Evolutionary conservation across 2,329 filamentous ascomycete genomes (phyloP).

Genomic region (Phoma sp.): DNA sequence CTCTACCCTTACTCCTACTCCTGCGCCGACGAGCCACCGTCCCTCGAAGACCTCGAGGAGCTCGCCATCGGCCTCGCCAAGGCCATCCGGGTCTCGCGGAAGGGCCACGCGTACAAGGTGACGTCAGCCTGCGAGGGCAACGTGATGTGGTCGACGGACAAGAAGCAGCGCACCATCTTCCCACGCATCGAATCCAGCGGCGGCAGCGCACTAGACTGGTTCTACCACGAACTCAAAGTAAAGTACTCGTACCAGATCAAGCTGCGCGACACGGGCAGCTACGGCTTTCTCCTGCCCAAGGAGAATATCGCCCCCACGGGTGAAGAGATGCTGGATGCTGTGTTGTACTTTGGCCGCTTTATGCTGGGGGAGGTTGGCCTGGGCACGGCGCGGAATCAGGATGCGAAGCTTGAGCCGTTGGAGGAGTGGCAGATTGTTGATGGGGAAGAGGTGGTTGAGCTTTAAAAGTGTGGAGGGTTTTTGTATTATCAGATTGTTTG

Average conservation of each 20-base stretch:
- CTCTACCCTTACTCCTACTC: conserved; percentile 91
- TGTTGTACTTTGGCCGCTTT: conserved; percentile 85
- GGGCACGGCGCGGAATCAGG: conserved; percentile 7
- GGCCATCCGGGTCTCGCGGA: conserved; percentile 81
- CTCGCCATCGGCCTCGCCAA: conserved; percentile 87
- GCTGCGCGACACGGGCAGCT: conserved; percentile 88
- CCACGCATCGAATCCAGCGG: conserved; percentile 75
- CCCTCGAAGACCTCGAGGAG: conserved; percentile 90
- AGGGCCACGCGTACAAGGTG: conserved; percentile 71
- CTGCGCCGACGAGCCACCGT: conserved; percentile 79
- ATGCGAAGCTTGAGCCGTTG: background rate
- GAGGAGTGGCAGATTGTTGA: background rate
- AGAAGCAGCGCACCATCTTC: conserved; percentile 45
- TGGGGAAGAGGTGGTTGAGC: conserved; percentile 1
- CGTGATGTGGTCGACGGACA: conserved; percentile 52
- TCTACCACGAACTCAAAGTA: conserved; percentile 85
- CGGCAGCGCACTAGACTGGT: conserved; percentile 91
- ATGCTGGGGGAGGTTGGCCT: conserved; percentile 61
- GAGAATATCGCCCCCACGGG: conserved; percentile 90
- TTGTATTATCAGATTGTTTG: conserved; percentile 1
- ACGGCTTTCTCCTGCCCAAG: conserved; percentile 88
- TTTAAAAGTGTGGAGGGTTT: background rate
- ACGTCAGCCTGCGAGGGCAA: conserved; percentile 88
- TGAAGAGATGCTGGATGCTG: conserved; percentile 82
- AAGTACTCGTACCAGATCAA: conserved; percentile 94